Conservation (phyloP, 176 grass and related monocot genomes). For the Ensete glaucum region DNA sequence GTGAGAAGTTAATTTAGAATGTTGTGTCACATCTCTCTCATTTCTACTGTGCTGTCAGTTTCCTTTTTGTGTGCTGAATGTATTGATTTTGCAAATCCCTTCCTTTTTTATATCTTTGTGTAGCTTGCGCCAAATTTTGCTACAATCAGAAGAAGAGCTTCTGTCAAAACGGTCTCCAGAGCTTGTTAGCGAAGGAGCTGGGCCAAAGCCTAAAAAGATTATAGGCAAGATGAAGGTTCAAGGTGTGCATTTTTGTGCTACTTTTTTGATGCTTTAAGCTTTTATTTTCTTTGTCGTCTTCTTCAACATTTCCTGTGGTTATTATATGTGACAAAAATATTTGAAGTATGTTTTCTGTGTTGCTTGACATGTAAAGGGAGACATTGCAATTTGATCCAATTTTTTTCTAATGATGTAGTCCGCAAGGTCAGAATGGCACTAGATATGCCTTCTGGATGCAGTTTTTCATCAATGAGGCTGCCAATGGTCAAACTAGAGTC, state of each 20-base stretch:
- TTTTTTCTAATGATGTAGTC: conserved; percentile 50
- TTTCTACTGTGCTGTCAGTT: neutral
- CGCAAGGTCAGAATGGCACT: conserved; percentile 90
- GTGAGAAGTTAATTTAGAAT: no score
- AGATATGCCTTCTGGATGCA: conserved; percentile 91
- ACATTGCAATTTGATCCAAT: neutral
- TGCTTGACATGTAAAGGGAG: neutral
- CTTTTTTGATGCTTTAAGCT: neutral
- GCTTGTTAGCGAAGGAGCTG: conserved; percentile 69
- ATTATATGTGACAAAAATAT: neutral
- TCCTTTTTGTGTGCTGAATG: neutral
- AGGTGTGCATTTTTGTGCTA: conserved; percentile 36
- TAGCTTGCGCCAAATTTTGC: conserved; percentile 78
- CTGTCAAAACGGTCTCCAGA: conserved; percentile 63
- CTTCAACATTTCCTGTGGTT: neutral
- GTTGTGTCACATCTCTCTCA: neutral
- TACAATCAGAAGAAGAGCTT: conserved; percentile 94
- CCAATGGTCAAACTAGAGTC: conserved; percentile 66
- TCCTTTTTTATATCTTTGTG: neutral
- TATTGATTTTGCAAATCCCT: neutral
- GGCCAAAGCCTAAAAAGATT: conserved; percentile 81
- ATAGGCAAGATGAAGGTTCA: conserved; percentile 98
- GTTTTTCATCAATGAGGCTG: conserved; percentile 46
- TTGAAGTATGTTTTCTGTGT: neutral
- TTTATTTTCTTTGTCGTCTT: neutral